Conservation (phyloP, 441 rosid genomes). For the Theobroma grandiflorum region DNA sequence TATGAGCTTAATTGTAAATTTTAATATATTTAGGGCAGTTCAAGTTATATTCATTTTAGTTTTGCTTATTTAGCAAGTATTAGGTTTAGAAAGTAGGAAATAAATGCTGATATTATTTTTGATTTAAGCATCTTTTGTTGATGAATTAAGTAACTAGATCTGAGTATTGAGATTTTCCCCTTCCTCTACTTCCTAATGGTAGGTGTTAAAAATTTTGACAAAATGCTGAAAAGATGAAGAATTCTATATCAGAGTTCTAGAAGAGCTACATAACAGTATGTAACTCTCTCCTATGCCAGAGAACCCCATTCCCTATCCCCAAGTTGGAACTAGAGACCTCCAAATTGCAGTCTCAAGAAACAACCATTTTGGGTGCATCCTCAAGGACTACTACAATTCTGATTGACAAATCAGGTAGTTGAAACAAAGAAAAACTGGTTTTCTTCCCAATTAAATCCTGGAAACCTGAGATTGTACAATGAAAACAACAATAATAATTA, state of each 20-base stretch:
- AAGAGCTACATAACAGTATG: background rate
- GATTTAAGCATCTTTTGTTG: background rate
- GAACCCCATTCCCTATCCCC: background rate
- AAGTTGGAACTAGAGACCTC: background rate
- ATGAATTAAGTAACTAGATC: slow-evolving; percentile 18
- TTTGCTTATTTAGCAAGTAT: background rate
- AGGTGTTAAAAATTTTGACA: background rate
- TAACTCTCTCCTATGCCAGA: background rate
- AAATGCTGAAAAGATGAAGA: background rate
- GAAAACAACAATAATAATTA: slow-evolving; percentile 8
- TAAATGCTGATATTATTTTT: background rate
- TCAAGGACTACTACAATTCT: slow-evolving; percentile 2
- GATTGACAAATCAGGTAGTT: background rate
- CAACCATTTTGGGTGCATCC: background rate
- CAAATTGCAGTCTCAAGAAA: slow-evolving; percentile 3
- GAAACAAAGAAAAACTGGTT: background rate
- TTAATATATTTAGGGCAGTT: slow-evolving; percentile 1
- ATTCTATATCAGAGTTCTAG: background rate
- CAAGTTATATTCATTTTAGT: background rate
- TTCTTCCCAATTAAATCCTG: slow-evolving; percentile 5
- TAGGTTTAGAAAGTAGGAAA: background rate
- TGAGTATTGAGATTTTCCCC: slow-evolving; percentile 5
- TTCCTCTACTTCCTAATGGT: background rate
- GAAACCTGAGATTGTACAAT: slow-evolving; percentile 9
- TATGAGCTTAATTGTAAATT: background rate